Conservation (phyloP, 148 eudicot genomes). For the Silene uniflora region DNA sequence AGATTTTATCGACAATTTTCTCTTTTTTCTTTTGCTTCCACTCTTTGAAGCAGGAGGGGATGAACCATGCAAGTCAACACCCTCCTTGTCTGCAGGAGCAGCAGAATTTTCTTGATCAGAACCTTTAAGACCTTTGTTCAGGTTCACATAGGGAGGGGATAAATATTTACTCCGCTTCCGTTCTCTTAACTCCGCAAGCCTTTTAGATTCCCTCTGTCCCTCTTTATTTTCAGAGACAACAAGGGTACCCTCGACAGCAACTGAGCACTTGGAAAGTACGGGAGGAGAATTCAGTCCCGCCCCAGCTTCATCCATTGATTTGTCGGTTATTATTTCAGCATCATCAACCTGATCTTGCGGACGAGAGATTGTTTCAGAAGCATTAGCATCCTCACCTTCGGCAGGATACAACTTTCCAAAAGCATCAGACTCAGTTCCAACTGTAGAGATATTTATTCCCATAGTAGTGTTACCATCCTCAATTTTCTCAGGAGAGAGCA, state of each 20-base stretch:
- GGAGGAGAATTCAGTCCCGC: constrained; percentile 20
- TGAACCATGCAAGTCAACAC: constrained; percentile 18
- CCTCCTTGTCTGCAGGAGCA: constrained; percentile 20
- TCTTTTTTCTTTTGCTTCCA: constrained; percentile 30
- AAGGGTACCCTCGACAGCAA: constrained; percentile 13
- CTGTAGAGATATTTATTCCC: neutral
- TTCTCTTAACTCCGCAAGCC: constrained; percentile 45
- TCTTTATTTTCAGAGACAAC: constrained; percentile 14
- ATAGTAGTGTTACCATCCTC: neutral
- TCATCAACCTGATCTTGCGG: constrained; percentile 8
- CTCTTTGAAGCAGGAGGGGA: constrained; percentile 27
- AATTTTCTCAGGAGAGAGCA: constrained; percentile 3
- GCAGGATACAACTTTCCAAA: constrained; percentile 14
- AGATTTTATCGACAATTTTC: constrained; percentile 32
- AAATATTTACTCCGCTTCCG: constrained; percentile 78
- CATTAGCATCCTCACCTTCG: constrained; percentile 14
- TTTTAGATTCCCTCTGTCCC: constrained; percentile 30
- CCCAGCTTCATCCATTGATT: constrained; percentile 12
- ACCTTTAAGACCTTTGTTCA: constrained; percentile 28
- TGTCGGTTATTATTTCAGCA: constrained; percentile 11
- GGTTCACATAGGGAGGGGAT: constrained; percentile 53
- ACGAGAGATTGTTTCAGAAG: constrained; percentile 17
- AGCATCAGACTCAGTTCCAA: constrained; percentile 18
- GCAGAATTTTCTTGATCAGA: constrained; percentile 26
- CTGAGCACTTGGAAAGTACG: constrained; percentile 18